A percentile compares a stretch with the other conserved stretches of the same genome.
phyloP scores from a whole-genome alignment of 2,329 filamentous ascomycete genomes.

The Fusarium tjaetaba region DNA sequence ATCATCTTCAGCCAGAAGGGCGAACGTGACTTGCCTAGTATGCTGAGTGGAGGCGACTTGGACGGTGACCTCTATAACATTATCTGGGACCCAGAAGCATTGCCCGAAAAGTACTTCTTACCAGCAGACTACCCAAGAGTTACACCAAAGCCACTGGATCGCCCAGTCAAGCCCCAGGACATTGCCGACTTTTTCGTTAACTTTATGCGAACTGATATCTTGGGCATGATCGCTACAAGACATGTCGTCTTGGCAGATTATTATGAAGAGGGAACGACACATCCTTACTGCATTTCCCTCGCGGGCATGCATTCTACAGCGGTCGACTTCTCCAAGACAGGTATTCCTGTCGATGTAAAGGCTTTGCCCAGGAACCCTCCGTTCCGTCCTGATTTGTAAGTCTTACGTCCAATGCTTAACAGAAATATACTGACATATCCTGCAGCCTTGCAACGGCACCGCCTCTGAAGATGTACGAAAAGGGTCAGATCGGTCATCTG shows the following conservation, averaged over 20 bases:
- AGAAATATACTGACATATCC: not conserved
- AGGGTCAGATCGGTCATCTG: slow-evolving; percentile 50
- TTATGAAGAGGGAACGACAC: slow-evolving; percentile 58
- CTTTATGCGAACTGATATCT: slow-evolving; percentile 74
- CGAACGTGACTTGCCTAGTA: slow-evolving; percentile 77
- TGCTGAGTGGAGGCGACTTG: slow-evolving; percentile 82
- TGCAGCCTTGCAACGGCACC: slow-evolving; percentile 58
- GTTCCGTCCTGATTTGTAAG: slow-evolving; percentile 66
- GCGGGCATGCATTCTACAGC: slow-evolving; percentile 75
- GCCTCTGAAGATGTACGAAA: slow-evolving; percentile 55
- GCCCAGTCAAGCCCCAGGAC: slow-evolving; percentile 68
- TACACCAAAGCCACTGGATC: slow-evolving; percentile 65
- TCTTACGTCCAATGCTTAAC: too few relatives aligned
- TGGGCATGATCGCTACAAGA: slow-evolving; percentile 71
- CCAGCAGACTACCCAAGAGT: slow-evolving; percentile 78
- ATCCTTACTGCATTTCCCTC: slow-evolving; percentile 62
- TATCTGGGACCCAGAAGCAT: slow-evolving; percentile 72
- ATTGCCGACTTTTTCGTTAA: slow-evolving; percentile 85
- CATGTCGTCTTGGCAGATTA: slow-evolving; percentile 75
- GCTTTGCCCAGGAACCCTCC: slow-evolving; percentile 53
- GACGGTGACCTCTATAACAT: slow-evolving; percentile 86
- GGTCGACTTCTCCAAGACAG: slow-evolving; percentile 82
- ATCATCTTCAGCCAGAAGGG: slow-evolving; percentile 81
- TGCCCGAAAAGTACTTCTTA: slow-evolving; percentile 53
- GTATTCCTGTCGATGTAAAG: slow-evolving; percentile 63